A percentile compares a stretch with the other conserved stretches of the same genome.
Evolutionary conservation across 2,329 filamentous ascomycete genomes (phyloP).

Genomic region (Tolypocladium tundrense): DNA sequence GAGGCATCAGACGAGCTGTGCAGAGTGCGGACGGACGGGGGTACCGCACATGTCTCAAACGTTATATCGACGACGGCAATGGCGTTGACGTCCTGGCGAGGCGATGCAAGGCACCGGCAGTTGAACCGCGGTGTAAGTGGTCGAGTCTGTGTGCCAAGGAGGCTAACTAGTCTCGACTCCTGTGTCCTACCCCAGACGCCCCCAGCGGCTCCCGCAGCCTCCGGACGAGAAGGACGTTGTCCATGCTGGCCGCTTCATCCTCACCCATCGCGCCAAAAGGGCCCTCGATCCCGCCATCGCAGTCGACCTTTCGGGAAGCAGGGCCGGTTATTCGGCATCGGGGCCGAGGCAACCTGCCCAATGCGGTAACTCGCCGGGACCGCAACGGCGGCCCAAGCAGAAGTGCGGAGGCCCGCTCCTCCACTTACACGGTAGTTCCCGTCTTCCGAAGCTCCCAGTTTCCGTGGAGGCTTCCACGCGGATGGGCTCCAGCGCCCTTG

Average conservation of each 20-base stretch:
- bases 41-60: no score
- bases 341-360: not conserved
- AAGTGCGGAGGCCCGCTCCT: not conserved
- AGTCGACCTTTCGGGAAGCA: not conserved
- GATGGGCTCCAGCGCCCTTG: conserved; percentile 32
- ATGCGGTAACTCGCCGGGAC: not conserved
- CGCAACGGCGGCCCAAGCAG: not conserved
- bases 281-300: not conserved
- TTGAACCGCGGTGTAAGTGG: not conserved
- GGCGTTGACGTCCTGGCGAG: no score
- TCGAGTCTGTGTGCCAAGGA: not conserved
- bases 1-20: not conserved
- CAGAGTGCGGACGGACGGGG: not conserved
- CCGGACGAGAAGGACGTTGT: not conserved
- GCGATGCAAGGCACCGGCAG: not conserved
- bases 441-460: conserved; percentile 9
- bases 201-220: not conserved
- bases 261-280: not conserved
- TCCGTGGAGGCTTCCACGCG: conserved; percentile 34
- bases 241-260: not conserved
- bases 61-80: not conserved
- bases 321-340: not conserved
- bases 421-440: not conserved
- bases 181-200: not conserved
- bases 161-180: not conserved